These are phyloP conservation scores for Corchorus capsularis DNA, from an alignment of 345 rosid species.

Conservation along the genomic window DNA sequence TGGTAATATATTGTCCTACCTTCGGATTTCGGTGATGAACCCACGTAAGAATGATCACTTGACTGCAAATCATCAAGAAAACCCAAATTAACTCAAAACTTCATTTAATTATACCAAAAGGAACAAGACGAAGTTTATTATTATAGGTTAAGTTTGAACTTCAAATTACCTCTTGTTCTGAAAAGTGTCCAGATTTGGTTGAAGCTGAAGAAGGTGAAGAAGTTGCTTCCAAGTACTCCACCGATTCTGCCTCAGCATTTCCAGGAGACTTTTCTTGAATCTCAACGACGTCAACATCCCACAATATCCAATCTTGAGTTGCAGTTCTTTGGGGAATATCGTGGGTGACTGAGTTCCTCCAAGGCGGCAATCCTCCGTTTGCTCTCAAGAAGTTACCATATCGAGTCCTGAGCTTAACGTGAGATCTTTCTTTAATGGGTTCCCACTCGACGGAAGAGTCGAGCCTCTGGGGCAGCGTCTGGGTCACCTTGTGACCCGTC, in stretches of 20 bases:
- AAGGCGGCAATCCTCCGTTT: slow-evolving; percentile 73
- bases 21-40: slow-evolving; percentile 73
- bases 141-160: neutral
- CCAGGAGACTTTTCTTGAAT: slow-evolving; percentile 41
- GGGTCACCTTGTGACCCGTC: slow-evolving; percentile 74
- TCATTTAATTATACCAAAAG: neutral
- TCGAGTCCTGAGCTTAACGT: slow-evolving; percentile 55
- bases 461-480: slow-evolving; percentile 45
- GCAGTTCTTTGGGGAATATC: slow-evolving; percentile 63
- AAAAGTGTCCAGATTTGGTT: slow-evolving; percentile 42
- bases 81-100: neutral
- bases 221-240: slow-evolving; percentile 39
- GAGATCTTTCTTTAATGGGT: slow-evolving; percentile 56
- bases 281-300: slow-evolving; percentile 73
- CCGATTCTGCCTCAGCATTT: slow-evolving; percentile 32
- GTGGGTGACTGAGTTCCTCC: slow-evolving; percentile 81
- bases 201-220: slow-evolving; percentile 51
- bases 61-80: slow-evolving; percentile 54
- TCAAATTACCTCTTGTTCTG: slow-evolving; percentile 67
- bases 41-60: slow-evolving; percentile 45
- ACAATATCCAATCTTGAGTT: slow-evolving; percentile 66
- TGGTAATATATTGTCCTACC: slow-evolving; percentile 85
- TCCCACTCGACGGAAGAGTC: slow-evolving; percentile 79
- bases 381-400: slow-evolving; percentile 69
- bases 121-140: neutral